Evolutionary conservation across 2,329 filamentous ascomycete species (phyloP).

Genomic region (Fusarium kyushuense): DNA sequence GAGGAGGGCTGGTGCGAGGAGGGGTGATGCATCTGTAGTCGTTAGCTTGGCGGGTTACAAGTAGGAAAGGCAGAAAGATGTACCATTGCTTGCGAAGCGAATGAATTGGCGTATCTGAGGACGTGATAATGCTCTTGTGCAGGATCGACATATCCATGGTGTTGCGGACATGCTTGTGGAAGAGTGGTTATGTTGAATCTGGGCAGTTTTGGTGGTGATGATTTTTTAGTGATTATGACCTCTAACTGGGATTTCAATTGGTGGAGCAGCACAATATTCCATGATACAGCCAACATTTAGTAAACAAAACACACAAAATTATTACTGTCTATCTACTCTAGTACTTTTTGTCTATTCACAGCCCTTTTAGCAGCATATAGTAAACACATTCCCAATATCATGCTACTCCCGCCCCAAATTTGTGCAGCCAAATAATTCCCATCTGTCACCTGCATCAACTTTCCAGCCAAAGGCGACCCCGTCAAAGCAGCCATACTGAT

Average conservation of each 20-base stretch:
- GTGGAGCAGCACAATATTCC: neutral
- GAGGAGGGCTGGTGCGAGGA: conserved; percentile 67
- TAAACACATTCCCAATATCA: conserved; percentile 59
- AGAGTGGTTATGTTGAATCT: conserved; percentile 9
- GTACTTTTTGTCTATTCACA: conserved; percentile 41
- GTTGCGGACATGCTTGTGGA: conserved; percentile 48
- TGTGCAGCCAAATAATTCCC: conserved; percentile 65
- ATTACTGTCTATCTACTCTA: neutral
- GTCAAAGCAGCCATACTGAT: conserved; percentile 66
- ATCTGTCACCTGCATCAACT: conserved; percentile 58
- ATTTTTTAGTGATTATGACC: conserved; percentile 42
- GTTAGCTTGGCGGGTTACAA: conserved; percentile 1
- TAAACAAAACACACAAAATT: neutral
- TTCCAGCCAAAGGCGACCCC: conserved; percentile 66
- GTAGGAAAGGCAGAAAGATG: neutral
- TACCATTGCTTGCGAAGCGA: conserved; percentile 53
- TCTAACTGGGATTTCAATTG: too few species aligned
- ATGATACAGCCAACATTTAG: neutral
- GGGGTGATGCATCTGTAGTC: conserved; percentile 33
- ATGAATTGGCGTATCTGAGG: conserved; percentile 45
- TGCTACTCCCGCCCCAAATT: conserved; percentile 60
- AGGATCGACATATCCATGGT: conserved; percentile 55
- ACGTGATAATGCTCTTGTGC: conserved; percentile 49
- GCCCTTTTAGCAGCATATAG: conserved; percentile 56
- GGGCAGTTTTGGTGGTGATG: conserved; percentile 7